Conservation (phyloP, 2,329 filamentous ascomycete genomes). For the Albophoma yamanashiensis region DNA sequence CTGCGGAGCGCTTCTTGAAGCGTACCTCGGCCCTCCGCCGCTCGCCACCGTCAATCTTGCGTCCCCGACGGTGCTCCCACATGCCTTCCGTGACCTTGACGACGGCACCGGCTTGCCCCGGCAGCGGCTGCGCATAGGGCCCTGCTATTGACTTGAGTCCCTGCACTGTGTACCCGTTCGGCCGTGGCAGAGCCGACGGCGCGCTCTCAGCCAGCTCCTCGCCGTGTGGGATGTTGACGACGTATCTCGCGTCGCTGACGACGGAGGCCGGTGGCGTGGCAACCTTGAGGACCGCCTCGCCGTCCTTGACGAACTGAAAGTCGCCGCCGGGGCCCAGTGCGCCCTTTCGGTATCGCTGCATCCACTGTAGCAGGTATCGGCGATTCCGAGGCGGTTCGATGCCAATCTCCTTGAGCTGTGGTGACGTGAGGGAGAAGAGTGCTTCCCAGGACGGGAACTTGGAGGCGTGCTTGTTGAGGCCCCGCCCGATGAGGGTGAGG, state of each 20-base stretch:
- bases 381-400: constrained; percentile 76
- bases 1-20: constrained; percentile 72
- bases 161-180: constrained; percentile 49
- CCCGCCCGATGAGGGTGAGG: constrained; percentile 82
- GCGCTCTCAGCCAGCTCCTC: constrained; percentile 17
- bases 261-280: constrained; percentile 26
- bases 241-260: constrained; percentile 35
- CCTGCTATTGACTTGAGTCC: constrained; percentile 63
- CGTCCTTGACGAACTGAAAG: constrained; percentile 56
- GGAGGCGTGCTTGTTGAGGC: constrained; percentile 66
- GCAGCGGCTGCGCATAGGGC: constrained; percentile 59
- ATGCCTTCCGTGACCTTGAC: constrained; percentile 73
- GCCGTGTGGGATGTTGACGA: constrained; percentile 43
- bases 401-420: constrained; percentile 71
- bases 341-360: constrained; percentile 71
- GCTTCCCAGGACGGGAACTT: constrained; percentile 89
- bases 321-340: constrained; percentile 76
- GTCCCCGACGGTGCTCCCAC: constrained; percentile 81
- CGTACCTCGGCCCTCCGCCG: constrained; percentile 75
- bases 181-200: constrained; percentile 15
- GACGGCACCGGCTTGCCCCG: constrained; percentile 51
- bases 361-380: constrained; percentile 78
- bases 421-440: constrained; percentile 71
- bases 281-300: constrained; percentile 40
- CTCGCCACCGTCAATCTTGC: constrained; percentile 95